Evolutionary conservation across 192 early-diverging fungal genomes (phyloP).

Genomic region (Mortierella antarctica): DNA sequence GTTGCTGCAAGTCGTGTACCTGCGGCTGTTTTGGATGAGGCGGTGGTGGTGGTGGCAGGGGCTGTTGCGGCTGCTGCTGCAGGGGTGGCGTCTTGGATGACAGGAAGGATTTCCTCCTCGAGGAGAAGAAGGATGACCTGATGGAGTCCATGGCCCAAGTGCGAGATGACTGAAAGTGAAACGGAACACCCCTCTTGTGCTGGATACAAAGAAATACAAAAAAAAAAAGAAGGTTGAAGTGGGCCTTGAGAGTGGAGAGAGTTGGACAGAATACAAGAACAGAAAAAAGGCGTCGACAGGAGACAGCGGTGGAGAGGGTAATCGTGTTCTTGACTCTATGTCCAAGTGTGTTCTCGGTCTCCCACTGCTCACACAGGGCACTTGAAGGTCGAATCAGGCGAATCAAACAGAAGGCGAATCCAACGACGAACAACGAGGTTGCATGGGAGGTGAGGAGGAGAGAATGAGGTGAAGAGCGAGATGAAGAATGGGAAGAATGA

Average conservation of each 20-base stretch:
- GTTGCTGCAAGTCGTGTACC: background rate
- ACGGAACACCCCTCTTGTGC: background rate
- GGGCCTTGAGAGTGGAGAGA: conserved; percentile 1
- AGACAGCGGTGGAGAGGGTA: no score
- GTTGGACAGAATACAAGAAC: background rate
- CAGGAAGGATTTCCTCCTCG: conserved; percentile 32
- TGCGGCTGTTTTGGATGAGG: background rate
- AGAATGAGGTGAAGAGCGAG: no score
- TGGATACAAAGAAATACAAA: background rate
- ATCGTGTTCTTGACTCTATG: no score
- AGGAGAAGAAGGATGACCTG: conserved; percentile 43
- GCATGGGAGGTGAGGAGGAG: no score
- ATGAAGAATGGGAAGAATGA: no score
- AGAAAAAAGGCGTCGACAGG: background rate
- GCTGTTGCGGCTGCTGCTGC: conserved; percentile 1
- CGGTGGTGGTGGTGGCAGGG: background rate
- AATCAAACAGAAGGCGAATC: no score
- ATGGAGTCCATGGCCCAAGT: conserved; percentile 24
- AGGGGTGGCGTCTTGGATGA: conserved; percentile 15
- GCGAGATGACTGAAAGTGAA: background rate
- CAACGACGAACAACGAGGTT: no score
- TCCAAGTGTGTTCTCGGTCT: no score
- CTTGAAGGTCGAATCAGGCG: no score
- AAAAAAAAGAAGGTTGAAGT: background rate
- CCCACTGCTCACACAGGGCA: no score